Conservation (phyloP, 192 early-diverging fungal species). For the Mortierella antarctica region DNA sequence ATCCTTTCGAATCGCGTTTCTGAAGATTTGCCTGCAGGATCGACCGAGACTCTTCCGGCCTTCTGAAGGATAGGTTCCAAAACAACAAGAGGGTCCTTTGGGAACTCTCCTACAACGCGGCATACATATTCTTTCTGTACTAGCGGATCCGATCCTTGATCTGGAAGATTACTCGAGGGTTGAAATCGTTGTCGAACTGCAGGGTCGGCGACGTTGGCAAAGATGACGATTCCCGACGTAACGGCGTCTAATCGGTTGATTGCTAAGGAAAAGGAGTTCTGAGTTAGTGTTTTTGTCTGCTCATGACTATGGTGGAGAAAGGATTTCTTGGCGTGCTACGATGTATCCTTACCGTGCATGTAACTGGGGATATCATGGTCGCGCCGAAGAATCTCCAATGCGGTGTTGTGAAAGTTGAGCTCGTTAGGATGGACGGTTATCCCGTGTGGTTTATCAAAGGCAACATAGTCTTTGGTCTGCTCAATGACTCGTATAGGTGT, state of each 20-base stretch:
- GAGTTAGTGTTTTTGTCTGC: too few species aligned
- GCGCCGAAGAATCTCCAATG: slow-evolving; percentile 40
- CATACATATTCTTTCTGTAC: slow-evolving; percentile 48
- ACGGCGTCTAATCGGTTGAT: slow-evolving; percentile 45
- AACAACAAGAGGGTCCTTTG: slow-evolving; percentile 26
- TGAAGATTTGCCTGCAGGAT: slow-evolving; percentile 35
- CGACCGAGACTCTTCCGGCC: slow-evolving; percentile 32
- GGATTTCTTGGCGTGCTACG: background rate
- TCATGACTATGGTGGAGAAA: too few species aligned
- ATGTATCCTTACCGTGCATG: slow-evolving; percentile 32
- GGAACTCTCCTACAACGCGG: slow-evolving; percentile 46
- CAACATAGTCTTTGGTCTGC: slow-evolving; percentile 36
- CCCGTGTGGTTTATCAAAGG: slow-evolving; percentile 45
- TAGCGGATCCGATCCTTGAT: slow-evolving; percentile 1
- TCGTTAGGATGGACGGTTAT: slow-evolving; percentile 52
- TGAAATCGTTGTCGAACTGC: slow-evolving; percentile 35
- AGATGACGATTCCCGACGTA: slow-evolving; percentile 44
- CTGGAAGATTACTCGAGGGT: background rate
- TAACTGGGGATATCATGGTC: slow-evolving; percentile 45
- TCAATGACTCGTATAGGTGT: slow-evolving; percentile 36
- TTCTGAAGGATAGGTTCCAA: slow-evolving; percentile 37
- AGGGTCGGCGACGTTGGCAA: slow-evolving; percentile 41
- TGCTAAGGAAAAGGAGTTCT: slow-evolving; percentile 3
- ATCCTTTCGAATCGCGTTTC: slow-evolving; percentile 37
- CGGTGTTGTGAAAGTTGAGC: slow-evolving; percentile 42